Conservation (phyloP, 768 basidiomycete species). For the Mycena maculata region DNA sequence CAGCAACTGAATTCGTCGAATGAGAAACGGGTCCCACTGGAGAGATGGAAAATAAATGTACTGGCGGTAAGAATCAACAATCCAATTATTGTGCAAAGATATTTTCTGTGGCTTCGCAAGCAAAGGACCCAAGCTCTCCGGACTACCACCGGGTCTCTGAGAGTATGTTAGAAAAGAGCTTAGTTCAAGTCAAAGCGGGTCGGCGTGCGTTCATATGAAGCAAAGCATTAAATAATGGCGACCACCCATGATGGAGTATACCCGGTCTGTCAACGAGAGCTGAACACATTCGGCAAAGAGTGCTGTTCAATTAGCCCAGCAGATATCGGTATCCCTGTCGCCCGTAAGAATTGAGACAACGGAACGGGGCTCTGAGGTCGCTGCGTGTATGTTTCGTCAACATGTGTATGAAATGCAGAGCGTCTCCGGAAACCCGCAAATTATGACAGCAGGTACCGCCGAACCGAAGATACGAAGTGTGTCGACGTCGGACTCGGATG, state of each 20-base stretch:
- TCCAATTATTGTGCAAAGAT: conserved; percentile 5
- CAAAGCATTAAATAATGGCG: conserved; percentile 12
- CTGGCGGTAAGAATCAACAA: conserved; percentile 17
- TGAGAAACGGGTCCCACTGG: background rate
- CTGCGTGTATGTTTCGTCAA: no score
- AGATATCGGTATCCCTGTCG: no score
- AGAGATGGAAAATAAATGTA: background rate
- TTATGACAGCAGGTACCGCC: no score
- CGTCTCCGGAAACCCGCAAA: no score
- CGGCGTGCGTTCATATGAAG: conserved; percentile 3
- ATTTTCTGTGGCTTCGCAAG: conserved; percentile 9
- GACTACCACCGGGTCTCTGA: conserved; percentile 23
- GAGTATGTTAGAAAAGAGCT: background rate
- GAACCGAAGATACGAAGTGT: no score
- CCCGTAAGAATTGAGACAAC: no score
- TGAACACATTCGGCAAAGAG: no score
- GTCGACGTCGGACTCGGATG: no score
- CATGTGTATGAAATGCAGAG: no score
- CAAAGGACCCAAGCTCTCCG: conserved; percentile 25
- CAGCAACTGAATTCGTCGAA: background rate
- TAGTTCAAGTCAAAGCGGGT: background rate
- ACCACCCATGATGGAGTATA: conserved; percentile 22
- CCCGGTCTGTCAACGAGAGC: conserved; percentile 19
- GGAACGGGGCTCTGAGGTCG: no score
- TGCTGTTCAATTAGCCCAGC: no score